phyloP scores from a whole-genome alignment of 345 rosid genomes.

The Lepidium aucheri region DNA sequence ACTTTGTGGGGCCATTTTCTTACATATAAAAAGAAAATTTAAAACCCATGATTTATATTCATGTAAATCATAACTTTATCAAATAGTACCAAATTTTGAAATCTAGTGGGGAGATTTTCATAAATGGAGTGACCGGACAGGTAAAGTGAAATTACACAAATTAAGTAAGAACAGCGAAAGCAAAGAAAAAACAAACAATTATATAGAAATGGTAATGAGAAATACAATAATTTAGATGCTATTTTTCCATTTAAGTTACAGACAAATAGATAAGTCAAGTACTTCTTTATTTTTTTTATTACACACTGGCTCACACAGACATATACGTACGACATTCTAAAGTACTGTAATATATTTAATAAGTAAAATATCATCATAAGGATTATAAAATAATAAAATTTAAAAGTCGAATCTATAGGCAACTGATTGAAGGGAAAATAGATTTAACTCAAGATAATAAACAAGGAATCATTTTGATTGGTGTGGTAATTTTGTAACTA shows the following conservation, averaged over 20 bases:
- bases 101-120: conserved; percentile 27
- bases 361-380: not conserved
- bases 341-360: not conserved
- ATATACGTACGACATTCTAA: conserved; percentile 1
- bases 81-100: conserved; percentile 26
- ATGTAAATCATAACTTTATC: conserved; percentile 25
- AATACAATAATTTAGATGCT: conserved; percentile 24
- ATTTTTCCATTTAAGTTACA: conserved; percentile 27
- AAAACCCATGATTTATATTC: conserved; percentile 24
- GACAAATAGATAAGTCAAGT: conserved; percentile 31
- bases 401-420: conserved; percentile 9
- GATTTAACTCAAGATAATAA: not conserved
- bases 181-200: conserved; percentile 1
- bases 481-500: conserved; percentile 11
- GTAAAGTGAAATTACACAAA: conserved; percentile 32
- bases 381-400: not conserved
- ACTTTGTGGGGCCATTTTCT: conserved; percentile 11
- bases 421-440: conserved; percentile 5
- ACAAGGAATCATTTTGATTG: conserved; percentile 10
- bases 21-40: not conserved
- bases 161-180: conserved; percentile 24
- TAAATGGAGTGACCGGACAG: conserved; percentile 28
- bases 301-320: not conserved
- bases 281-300: not conserved
- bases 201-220: conserved; percentile 14